phyloP scores from a whole-genome alignment of 2,329 filamentous ascomycete species.

The Nigrospora sphaerica region DNA sequence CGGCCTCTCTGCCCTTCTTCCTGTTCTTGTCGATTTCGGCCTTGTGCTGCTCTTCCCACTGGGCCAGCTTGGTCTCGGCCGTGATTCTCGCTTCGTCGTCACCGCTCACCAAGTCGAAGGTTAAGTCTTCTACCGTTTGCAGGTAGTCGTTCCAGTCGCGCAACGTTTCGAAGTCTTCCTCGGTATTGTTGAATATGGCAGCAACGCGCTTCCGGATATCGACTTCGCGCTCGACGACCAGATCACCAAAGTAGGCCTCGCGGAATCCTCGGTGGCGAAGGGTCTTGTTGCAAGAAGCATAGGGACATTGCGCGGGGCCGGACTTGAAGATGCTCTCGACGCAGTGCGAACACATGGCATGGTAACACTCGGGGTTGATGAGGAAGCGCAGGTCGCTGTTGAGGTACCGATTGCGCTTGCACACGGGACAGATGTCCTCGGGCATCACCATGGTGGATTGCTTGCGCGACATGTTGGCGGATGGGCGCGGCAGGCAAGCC shows the following conservation, averaged over 20 bases:
- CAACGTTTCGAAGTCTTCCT: conserved; percentile 86
- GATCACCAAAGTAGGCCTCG: conserved; percentile 81
- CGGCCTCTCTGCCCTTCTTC: conserved; percentile 45
- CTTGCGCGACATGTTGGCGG: conserved; percentile 29
- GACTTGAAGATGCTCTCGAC: conserved; percentile 90
- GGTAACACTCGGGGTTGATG: conserved; percentile 98
- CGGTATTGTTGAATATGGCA: conserved; percentile 74
- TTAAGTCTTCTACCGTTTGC: conserved; percentile 83
- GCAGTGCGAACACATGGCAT: conserved; percentile 96
- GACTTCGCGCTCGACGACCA: conserved; percentile 84
- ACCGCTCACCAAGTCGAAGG: conserved; percentile 77
- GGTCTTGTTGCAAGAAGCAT: conserved; percentile 80
- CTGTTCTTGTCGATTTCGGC: conserved; percentile 59
- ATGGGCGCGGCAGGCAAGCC: background rate
- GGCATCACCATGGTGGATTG: conserved; percentile 17
- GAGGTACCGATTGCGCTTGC: conserved; percentile 93
- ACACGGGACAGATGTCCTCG: conserved; percentile 86
- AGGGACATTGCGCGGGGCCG: conserved; percentile 86
- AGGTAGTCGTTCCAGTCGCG: conserved; percentile 89
- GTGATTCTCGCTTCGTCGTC: conserved; percentile 52
- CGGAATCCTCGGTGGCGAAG: conserved; percentile 80
- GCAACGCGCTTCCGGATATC: conserved; percentile 80
- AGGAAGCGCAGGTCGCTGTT: conserved; percentile 91
- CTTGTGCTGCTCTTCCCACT: conserved; percentile 69
- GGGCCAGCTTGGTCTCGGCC: conserved; percentile 36